These are phyloP conservation scores for Inonotus obliquus DNA, from an alignment of 1,284 basidiomycete genomes.

Conservation along the genomic window DNA sequence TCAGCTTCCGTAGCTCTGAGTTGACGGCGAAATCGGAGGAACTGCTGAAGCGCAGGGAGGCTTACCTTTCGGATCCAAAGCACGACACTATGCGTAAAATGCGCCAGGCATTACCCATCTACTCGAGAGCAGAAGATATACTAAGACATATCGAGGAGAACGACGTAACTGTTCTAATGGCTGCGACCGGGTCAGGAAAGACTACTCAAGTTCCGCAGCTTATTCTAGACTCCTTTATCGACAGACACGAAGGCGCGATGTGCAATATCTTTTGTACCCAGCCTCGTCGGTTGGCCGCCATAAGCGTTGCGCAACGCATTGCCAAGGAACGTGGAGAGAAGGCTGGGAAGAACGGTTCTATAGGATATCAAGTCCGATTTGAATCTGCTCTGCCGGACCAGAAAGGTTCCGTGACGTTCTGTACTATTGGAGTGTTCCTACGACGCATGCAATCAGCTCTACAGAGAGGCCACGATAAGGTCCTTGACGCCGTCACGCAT, in stretches of 20 bases:
- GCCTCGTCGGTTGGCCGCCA: conserved; percentile 88
- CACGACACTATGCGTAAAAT: conserved; percentile 66
- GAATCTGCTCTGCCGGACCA: conserved; percentile 78
- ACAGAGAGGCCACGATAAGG: conserved; percentile 38
- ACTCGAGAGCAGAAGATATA: conserved; percentile 59
- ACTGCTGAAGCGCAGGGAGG: conserved; percentile 50
- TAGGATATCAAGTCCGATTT: conserved; percentile 95
- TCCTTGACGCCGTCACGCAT: conserved; percentile 84
- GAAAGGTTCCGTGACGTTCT: conserved; percentile 88
- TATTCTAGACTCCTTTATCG: conserved; percentile 83
- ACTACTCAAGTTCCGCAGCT: conserved; percentile 95
- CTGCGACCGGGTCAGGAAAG: conserved; percentile 93
- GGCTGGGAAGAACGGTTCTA: conserved; percentile 55
- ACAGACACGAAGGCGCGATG: conserved; percentile 70
- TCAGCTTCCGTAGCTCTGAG: conserved; percentile 27
- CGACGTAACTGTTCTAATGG: conserved; percentile 92
- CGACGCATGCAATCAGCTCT: conserved; percentile 83
- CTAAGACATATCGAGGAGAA: conserved; percentile 71
- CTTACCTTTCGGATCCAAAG: conserved; percentile 61
- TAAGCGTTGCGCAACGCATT: conserved; percentile 90
- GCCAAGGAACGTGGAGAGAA: conserved; percentile 84
- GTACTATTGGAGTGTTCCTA: conserved; percentile 91
- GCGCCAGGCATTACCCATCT: conserved; percentile 72
- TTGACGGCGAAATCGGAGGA: conserved; percentile 54
- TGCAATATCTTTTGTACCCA: conserved; percentile 96